phyloP scores from a whole-genome alignment of 352 stramenopile species.

The Phytophthora nicotianae region DNA sequence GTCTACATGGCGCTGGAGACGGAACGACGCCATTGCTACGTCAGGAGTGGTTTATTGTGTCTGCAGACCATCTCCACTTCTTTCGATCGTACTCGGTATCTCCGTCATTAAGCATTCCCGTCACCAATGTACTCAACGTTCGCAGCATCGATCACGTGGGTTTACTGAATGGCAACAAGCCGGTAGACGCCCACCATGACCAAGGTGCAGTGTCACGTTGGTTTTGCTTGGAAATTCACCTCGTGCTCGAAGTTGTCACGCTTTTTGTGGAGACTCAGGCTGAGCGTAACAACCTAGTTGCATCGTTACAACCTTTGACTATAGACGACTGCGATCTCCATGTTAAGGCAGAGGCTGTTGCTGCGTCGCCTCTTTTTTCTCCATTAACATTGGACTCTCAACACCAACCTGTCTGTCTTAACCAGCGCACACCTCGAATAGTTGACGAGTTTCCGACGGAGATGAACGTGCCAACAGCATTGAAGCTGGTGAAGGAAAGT shows the following conservation, averaged over 20 bases:
- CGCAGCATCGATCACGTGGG: slow-evolving; percentile 31
- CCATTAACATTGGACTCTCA: slow-evolving; percentile 35
- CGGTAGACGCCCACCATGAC: slow-evolving; percentile 6
- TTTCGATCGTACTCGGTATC: slow-evolving; percentile 69
- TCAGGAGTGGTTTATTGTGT: slow-evolving; percentile 78
- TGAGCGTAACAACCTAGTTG: slow-evolving; percentile 30
- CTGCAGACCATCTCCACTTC: slow-evolving; percentile 60
- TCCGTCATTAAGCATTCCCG: slow-evolving; percentile 42
- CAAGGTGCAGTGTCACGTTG: slow-evolving; percentile 32
- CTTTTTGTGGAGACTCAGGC: slow-evolving; percentile 57
- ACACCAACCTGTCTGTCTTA: slow-evolving; percentile 54
- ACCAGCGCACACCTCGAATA: slow-evolving; percentile 47
- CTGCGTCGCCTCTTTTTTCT: slow-evolving; percentile 16
- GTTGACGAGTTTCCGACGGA: neutral
- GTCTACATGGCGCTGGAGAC: slow-evolving; percentile 39
- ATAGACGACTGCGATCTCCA: slow-evolving; percentile 23
- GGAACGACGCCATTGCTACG: slow-evolving; percentile 53
- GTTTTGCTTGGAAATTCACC: slow-evolving; percentile 63
- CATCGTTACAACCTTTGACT: slow-evolving; percentile 25
- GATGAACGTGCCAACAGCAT: neutral
- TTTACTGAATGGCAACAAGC: slow-evolving; percentile 25
- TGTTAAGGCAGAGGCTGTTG: slow-evolving; percentile 19
- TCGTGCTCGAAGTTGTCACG: slow-evolving; percentile 59
- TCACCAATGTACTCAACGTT: slow-evolving; percentile 58
- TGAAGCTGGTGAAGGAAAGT: slow-evolving; percentile 31